Base-by-base conservation (phyloP, 176 grass and related monocot genomes). In the Avena sativa region DNA sequence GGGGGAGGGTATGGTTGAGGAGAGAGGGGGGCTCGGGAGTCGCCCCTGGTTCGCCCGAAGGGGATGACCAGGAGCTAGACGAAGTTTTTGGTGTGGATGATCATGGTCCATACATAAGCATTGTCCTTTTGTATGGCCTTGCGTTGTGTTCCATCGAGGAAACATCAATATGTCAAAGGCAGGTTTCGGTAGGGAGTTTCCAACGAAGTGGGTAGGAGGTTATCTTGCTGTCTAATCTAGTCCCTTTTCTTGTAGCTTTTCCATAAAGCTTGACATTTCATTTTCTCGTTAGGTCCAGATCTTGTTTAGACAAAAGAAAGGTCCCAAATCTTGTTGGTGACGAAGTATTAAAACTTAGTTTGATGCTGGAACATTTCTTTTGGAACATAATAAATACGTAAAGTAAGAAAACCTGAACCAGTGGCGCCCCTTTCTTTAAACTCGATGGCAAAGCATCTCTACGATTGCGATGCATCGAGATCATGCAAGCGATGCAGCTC, bases 271-370 rank as follows among this genome's bases (percentile, higher is more conserved):
- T 76, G 49, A 2, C 15, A n/a, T 69, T 81, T 75, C 85, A 57
- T 53, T 84, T 71, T 88, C 81, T 12, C 28, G 89, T 87, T 87
- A 87, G 89, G 85, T 84, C 81, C 69, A 26, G 48, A 75, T 75
- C 72, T 9, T 51, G 50, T 75, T 75, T 51, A 16, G n/a, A 28
- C 2, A 75, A 75, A 38, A 75, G 12, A 75, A 75, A 51, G 72
- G 72, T 30, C 47, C 10, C 28, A 68, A 38, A 74, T 28, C 12
- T 57, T 23, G 21, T 63, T 84, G 66, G 74, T 43, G 23, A 50
- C 30, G 23, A 52, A 48, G 47, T 65, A 51, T 34, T 65, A 8
- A 40, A 44, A 66, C 71, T 78, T 53, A 61, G 16, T 78, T 36
- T 71, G 12, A 63, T 20, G 50, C 12, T 9, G 17, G 59, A 14